A percentile compares a stretch with the other conserved stretches of the same genome.
Conservation (phyloP, 768 basidiomycete species). For the Pisolithus albus region DNA sequence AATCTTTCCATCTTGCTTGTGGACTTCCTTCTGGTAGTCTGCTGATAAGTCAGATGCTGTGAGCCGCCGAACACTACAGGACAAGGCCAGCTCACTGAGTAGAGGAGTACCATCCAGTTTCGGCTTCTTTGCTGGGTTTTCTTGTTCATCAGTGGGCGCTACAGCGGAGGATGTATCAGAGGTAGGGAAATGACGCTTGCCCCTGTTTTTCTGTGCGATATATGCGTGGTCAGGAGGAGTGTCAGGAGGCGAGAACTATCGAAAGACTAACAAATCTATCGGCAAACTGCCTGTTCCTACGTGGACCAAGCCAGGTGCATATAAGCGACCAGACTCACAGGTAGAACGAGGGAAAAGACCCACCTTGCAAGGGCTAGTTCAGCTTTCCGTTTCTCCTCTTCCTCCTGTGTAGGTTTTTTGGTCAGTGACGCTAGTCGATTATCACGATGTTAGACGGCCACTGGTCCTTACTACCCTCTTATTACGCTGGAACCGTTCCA, state of each 20-base stretch:
- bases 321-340: not conserved
- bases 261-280: constrained; percentile 48
- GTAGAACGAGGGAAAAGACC: constrained; percentile 9
- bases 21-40: constrained; percentile 38
- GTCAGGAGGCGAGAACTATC: not conserved
- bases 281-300: constrained; percentile 55
- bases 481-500: constrained; percentile 54
- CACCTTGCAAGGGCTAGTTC: constrained; percentile 48
- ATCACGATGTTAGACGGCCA: not conserved
- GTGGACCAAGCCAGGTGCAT: not conserved
- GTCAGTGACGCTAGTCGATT: not conserved
- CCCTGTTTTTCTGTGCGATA: constrained; percentile 45
- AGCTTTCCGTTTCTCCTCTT: constrained; percentile 50
- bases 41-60: constrained; percentile 16
- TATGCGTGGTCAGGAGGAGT: not conserved
- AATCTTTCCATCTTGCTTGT: constrained; percentile 31
- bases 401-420: constrained; percentile 34
- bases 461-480: constrained; percentile 38
- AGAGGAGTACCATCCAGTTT: constrained; percentile 23
- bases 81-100: constrained; percentile 25
- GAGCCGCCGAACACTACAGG: not conserved
- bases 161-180: constrained; percentile 33
- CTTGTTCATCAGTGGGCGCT: constrained; percentile 27
- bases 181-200: constrained; percentile 42
- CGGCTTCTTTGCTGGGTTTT: constrained; percentile 32